These are phyloP conservation scores for Colletotrichum sp. DNA, from an alignment of 2,329 filamentous ascomycete species.

Conservation along the genomic window DNA sequence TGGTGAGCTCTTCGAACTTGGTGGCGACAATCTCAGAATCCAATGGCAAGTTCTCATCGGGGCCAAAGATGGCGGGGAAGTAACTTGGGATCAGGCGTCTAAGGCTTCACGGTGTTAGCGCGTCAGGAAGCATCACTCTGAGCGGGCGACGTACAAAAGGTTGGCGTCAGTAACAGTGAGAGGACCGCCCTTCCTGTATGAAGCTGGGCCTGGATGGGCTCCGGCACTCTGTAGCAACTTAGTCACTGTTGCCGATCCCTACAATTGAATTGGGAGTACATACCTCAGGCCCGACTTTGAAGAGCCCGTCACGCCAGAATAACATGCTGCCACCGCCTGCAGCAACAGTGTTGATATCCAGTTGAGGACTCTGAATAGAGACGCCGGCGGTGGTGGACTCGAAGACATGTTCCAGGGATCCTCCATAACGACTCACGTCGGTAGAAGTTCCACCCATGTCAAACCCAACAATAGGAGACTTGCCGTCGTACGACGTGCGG, in stretches of 20 bases:
- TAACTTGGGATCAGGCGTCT: slow-evolving; percentile 65
- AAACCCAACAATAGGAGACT: slow-evolving; percentile 76
- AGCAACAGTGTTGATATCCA: slow-evolving; percentile 73
- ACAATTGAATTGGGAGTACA: background rate
- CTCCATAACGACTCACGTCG: slow-evolving; percentile 71
- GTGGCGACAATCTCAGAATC: slow-evolving; percentile 41
- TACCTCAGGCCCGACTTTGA: slow-evolving; percentile 71
- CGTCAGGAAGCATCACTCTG: background rate
- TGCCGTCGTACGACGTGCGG: slow-evolving; percentile 74
- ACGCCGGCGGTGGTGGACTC: slow-evolving; percentile 79
- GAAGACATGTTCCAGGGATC: slow-evolving; percentile 52
- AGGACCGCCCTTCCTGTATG: slow-evolving; percentile 73
- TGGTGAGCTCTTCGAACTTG: slow-evolving; percentile 45
- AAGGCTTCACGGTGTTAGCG: slow-evolving; percentile 36
- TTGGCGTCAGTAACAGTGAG: slow-evolving; percentile 79
- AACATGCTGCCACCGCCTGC: slow-evolving; percentile 75
- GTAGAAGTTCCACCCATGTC: slow-evolving; percentile 76
- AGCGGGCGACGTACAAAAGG: slow-evolving; percentile 43
- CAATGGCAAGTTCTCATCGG: slow-evolving; percentile 63
- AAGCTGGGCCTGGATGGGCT: slow-evolving; percentile 74
- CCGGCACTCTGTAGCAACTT: slow-evolving; percentile 54
- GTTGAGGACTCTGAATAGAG: slow-evolving; percentile 51
- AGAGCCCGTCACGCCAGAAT: slow-evolving; percentile 74
- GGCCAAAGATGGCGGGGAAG: slow-evolving; percentile 76
- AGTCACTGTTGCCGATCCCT: background rate